A percentile compares a stretch with the other conserved stretches of the same genome.
phyloP scores from a whole-genome alignment of 2,329 filamentous ascomycete genomes.

The Catunica adiposa region DNA sequence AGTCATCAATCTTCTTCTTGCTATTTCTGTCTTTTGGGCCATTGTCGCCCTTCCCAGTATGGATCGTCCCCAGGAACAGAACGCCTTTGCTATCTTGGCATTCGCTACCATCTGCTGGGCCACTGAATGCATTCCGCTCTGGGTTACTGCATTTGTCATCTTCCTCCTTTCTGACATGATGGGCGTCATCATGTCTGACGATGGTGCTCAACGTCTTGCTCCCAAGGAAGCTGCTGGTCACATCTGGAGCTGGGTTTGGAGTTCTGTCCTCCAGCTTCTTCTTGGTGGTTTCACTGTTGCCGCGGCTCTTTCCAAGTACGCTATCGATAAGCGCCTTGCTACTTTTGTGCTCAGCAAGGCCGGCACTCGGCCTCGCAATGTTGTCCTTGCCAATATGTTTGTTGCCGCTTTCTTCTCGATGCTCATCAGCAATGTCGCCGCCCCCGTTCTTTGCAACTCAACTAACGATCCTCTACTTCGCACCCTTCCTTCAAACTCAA shows the following conservation, averaged over 20 bases:
- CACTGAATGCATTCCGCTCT: conserved; percentile 93
- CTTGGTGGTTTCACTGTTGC: conserved; percentile 93
- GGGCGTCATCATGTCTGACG: conserved; percentile 64
- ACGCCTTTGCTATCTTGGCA: conserved; percentile 82
- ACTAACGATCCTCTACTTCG: conserved; percentile 96
- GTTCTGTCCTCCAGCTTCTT: conserved; percentile 93
- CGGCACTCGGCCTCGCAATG: conserved; percentile 73
- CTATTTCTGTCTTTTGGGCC: conserved; percentile 44
- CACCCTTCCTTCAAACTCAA: conserved; percentile 74
- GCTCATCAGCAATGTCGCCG: conserved; percentile 97
- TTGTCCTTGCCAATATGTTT: conserved; percentile 95
- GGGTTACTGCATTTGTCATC: conserved; percentile 86
- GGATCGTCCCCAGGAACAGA: conserved; percentile 78
- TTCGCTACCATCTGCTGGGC: conserved; percentile 94
- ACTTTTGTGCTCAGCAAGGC: conserved; percentile 94
- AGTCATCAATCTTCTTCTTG: background rate
- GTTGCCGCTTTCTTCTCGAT: conserved; percentile 95
- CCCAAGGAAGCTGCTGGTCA: conserved; percentile 64
- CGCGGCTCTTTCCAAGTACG: conserved; percentile 88
- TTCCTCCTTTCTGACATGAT: conserved; percentile 85
- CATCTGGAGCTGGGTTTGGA: conserved; percentile 96
- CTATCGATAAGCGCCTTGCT: conserved; percentile 92
- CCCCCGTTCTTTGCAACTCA: conserved; percentile 89
- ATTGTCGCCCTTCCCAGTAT: conserved; percentile 68
- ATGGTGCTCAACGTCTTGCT: conserved; percentile 28